Evolutionary conservation across 352 stramenopile genomes (phyloP), one percentile per base, ranked within the genome.

Genomic region (Phytopythium cucurbitacearum): DNA sequence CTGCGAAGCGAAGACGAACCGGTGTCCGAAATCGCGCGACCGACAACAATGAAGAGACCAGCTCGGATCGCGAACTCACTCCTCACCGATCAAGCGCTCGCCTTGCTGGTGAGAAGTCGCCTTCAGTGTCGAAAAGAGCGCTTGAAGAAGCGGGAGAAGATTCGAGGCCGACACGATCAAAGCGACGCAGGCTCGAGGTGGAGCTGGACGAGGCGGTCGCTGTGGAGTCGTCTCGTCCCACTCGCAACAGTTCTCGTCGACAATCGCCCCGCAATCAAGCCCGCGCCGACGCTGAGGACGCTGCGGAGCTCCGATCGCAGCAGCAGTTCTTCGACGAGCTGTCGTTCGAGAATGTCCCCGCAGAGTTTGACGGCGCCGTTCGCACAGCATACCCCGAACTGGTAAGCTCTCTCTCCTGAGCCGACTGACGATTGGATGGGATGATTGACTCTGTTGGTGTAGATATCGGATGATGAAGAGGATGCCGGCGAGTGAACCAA

Each of bases 361-460:
- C 40, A 15, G 60, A 66, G 47, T 72, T 72, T 49, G 76, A 87
- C 47, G 61, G 60, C 28, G 57, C 78, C 8, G 65, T 87, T 32
- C 60, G 62, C 13, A 39, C 77, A 45, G 44, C 53, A 15, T 87
- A 62, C 41, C 66, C 76, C 15, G 58, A 76, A 46, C 33, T 87
- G 48, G 64, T 84, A 47, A 38, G 59, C 51, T 45, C 10, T 7
- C 11, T 33, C 2, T 35, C 11, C 28, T n/a, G 9, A 7, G 44
- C 33, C 21, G 21, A 28, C 21, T 28, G 21, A 28, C 21, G 21
- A 28, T 28, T 28, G 21, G 21, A 28, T 28, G 32, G 38, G 16
- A 42, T 34, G 7, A 44, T 38, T 50, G 7, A 50, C 44, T 50
- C 10, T 10, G 8, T 7, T 13, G 21, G 3, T 7, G 10, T 40